Conservation (phyloP, 768 basidiomycete species). For the Tremella fuciformis region DNA sequence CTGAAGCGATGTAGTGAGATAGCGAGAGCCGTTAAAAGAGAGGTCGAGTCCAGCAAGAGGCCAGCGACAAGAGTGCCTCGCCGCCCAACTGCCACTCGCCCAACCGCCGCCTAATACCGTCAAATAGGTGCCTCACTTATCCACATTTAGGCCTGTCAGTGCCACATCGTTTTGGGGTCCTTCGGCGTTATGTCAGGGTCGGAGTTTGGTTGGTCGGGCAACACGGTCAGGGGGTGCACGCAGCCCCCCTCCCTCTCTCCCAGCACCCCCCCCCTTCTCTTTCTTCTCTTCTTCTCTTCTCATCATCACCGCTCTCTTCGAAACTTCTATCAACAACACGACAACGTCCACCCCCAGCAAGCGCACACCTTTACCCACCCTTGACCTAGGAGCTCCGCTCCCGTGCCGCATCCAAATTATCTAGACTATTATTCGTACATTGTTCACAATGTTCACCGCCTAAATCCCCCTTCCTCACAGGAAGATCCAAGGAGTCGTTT, state of each 20-base stretch:
- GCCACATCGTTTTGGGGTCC: no score
- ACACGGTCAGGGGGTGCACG: neutral
- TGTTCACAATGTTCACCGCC: constrained; percentile 33
- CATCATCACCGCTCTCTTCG: constrained; percentile 11
- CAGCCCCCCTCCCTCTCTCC: neutral
- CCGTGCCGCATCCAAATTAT: constrained; percentile 13
- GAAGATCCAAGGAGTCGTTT: constrained; percentile 8
- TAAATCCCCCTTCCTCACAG: constrained; percentile 18
- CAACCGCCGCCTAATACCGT: no score
- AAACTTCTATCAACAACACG: neutral
- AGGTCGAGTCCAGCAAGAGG: no score
- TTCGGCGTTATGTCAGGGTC: no score
- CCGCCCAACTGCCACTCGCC: no score
- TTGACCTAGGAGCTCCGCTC: neutral
- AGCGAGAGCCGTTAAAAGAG: no score
- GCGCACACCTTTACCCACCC: constrained; percentile 12
- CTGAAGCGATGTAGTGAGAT: neutral
- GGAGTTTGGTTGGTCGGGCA: no score
- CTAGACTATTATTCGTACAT: constrained; percentile 21
- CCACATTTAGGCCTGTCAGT: no score
- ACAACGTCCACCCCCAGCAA: neutral
- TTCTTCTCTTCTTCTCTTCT: constrained; percentile 18
- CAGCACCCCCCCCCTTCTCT: constrained; percentile 5
- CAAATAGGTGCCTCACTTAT: no score
- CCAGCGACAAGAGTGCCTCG: no score